Conservation (phyloP, 1,139 yeast species). For the Taphrina populina region DNA sequence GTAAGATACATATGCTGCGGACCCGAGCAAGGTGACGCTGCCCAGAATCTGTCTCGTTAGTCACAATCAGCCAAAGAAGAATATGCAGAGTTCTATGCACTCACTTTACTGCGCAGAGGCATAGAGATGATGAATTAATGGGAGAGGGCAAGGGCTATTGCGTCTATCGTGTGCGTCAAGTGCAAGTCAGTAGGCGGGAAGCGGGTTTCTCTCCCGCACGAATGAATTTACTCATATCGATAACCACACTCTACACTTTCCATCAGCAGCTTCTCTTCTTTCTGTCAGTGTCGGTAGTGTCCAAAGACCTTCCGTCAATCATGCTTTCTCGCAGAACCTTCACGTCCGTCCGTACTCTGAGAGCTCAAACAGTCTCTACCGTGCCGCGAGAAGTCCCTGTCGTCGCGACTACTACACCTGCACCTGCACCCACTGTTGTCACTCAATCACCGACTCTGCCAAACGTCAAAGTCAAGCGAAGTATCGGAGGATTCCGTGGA, state of each 20-base stretch:
- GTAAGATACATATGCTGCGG: slow-evolving; percentile 21
- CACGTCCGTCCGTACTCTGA: slow-evolving; percentile 4
- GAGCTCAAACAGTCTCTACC: slow-evolving; percentile 14
- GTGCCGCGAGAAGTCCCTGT: slow-evolving; percentile 16
- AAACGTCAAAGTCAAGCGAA: slow-evolving; percentile 27
- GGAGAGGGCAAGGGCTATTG: no score
- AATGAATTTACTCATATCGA: no score
- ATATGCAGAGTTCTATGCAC: no score
- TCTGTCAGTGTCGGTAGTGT: no score
- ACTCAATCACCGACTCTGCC: slow-evolving; percentile 19
- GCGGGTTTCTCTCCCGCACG: no score
- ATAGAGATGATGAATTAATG: no score
- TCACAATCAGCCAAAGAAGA: no score
- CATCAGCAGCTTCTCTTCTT: no score
- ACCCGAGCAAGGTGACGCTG: slow-evolving; percentile 6
- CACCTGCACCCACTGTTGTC: slow-evolving; percentile 25
- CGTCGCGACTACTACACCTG: slow-evolving; percentile 10
- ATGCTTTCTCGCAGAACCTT: slow-evolving; percentile 11
- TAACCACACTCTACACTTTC: no score
- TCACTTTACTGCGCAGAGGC: no score
- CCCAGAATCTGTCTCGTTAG: slow-evolving; percentile 11
- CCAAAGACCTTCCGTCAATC: not conserved
- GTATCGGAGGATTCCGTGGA: slow-evolving; percentile 30
- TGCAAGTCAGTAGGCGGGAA: no score
- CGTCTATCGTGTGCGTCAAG: no score